Base-by-base conservation (phyloP, 2,329 filamentous ascomycete genomes). In the Ramularia endophylla region DNA sequence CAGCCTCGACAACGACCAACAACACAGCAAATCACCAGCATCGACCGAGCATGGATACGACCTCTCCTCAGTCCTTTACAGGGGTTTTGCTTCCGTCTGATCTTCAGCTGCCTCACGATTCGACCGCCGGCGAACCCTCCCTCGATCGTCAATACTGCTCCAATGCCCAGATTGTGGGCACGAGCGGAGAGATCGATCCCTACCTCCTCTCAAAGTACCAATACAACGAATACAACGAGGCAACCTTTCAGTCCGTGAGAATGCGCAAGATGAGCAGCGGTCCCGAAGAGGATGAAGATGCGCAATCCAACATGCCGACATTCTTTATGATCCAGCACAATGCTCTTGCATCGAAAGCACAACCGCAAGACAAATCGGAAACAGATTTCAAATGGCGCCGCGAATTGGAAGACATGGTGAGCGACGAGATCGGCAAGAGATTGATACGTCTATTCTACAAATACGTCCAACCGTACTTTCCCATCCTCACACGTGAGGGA, bases 391-490 rank as follows among this genome's bases (percentile, higher is more conserved):
- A 45, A 12, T 59, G 55, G 25, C 56, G 60, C 34, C 41, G 44
- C 9, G 56, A 62, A 25, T 36, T 65, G 9, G 58, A 58, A 16
- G 46, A 54, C 0, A 59, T 64, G 41, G 53, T 65, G 3, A 49
- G 47, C 30, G 45, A 58, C 6, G 49, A 56, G 5, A 53, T 57
- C 11, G 65, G 65, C 19, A 58, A 63, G 34, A 53, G 66, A 35
- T 56, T 70, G 5, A 59, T 70, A 19, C 56, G 57, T 11, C 55
- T 70, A 9, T 63, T 67, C 53, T 64, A 65, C 44, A 60, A 59
- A 48, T 69, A 68, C 49, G 63, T 70, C 37, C 63, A 69, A 35
- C 67, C 67, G 11, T 69, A 68, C 50, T 69, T 69, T 47, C 67
- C 67, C 4, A 60, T 70, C 9, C 42, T 69, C 9, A 63, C 59